These are phyloP conservation scores for Huntiella bhutanensis DNA, from an alignment of 2,329 filamentous ascomycete species.

Conservation along the genomic window DNA sequence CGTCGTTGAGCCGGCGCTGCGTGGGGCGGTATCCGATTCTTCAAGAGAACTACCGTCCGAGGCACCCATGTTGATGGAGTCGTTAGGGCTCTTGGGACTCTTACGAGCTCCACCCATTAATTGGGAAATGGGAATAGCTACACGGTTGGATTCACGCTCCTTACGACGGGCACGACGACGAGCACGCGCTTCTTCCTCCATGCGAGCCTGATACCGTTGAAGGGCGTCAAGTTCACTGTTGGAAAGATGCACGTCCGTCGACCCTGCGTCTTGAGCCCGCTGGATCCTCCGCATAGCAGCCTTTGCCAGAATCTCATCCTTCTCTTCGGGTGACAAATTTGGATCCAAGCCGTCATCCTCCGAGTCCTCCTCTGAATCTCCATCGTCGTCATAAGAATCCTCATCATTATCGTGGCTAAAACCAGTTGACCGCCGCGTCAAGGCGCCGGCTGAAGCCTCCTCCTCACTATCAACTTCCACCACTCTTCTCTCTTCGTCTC, in stretches of 20 bases:
- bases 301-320: constrained; percentile 59
- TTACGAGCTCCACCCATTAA: constrained; percentile 15
- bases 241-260: constrained; percentile 60
- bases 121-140: constrained; percentile 34
- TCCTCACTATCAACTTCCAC: not conserved
- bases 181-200: constrained; percentile 28
- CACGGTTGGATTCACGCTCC: constrained; percentile 25
- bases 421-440: constrained; percentile 5
- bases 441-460: constrained; percentile 8
- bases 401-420: not conserved
- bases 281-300: constrained; percentile 64
- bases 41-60: constrained; percentile 4
- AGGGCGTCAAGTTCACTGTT: constrained; percentile 65
- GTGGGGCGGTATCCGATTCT: constrained; percentile 2
- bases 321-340: constrained; percentile 37
- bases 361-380: constrained; percentile 23
- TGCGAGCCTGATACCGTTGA: constrained; percentile 45
- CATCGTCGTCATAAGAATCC: constrained; percentile 12
- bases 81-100: too few relatives aligned
- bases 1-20: constrained; percentile 1
- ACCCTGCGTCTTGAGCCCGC: constrained; percentile 56
- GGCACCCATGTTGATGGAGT: not conserved
- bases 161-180: constrained; percentile 14
- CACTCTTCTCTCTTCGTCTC: constrained; percentile 10
- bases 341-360: constrained; percentile 31